Conservation (phyloP, 192 early-diverging fungal species). For the Mortierella claussenii region DNA sequence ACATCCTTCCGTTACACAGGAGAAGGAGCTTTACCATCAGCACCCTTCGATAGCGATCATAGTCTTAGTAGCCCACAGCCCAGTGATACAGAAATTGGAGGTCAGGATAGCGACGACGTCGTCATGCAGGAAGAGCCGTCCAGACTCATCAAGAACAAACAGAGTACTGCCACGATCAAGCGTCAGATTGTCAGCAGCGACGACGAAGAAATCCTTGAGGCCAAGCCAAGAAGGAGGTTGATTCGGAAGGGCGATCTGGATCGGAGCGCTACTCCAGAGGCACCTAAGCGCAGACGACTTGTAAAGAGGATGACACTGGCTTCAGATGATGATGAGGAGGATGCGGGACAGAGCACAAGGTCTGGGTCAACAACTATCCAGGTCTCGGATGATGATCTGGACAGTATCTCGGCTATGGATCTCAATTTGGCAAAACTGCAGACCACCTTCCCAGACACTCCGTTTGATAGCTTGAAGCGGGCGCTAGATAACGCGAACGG, state of each 20-base stretch:
- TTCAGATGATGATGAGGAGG: conserved; percentile 30
- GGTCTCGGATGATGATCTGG: conserved; percentile 29
- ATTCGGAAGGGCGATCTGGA: conserved; percentile 7
- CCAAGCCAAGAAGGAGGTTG: conserved; percentile 23
- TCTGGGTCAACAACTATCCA: conserved; percentile 10
- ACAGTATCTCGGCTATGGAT: conserved; percentile 3
- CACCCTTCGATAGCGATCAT: conserved; percentile 22
- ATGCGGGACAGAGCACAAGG: not conserved
- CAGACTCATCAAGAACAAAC: not conserved
- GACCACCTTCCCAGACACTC: conserved; percentile 20
- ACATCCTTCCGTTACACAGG: conserved; percentile 31
- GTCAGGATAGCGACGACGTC: conserved; percentile 1
- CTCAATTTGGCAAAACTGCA: conserved; percentile 20
- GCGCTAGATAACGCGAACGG: conserved; percentile 11
- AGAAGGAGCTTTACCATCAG: conserved; percentile 6
- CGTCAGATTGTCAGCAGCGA: conserved; percentile 29
- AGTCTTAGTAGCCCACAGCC: conserved; percentile 25
- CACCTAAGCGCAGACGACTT: conserved; percentile 30
- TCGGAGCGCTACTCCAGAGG: not conserved
- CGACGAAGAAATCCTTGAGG: conserved; percentile 17
- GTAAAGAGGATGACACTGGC: conserved; percentile 8
- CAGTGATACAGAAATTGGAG: not conserved
- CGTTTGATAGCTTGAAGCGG: conserved; percentile 19
- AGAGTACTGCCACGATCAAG: not conserved
- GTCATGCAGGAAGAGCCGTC: conserved; percentile 7